These are phyloP conservation scores for Globisporangium nagaii DNA, from an alignment of 352 stramenopile genomes.

Conservation along the genomic window DNA sequence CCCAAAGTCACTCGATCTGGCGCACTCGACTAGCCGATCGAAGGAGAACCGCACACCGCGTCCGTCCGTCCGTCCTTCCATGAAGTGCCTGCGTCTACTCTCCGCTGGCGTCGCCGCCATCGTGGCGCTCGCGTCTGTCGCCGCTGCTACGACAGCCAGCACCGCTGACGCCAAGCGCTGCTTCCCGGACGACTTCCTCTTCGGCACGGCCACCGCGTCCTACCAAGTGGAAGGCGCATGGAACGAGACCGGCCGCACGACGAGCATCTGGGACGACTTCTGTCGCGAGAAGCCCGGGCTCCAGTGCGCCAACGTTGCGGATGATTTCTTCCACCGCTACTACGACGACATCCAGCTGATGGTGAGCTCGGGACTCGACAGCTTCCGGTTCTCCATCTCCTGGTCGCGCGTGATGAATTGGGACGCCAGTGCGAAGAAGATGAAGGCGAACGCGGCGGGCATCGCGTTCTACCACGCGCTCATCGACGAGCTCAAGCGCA, in stretches of 20 bases:
- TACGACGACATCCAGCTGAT: conserved; percentile 92
- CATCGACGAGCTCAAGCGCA: conserved; percentile 68
- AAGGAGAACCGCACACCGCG: too few relatives aligned
- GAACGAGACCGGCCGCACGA: conserved; percentile 70
- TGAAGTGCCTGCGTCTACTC: too few relatives aligned
- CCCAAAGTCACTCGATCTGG: too few relatives aligned
- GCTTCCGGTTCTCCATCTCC: conserved; percentile 88
- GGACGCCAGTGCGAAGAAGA: conserved; percentile 32
- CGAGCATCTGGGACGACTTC: conserved; percentile 93
- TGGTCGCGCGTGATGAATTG: conserved; percentile 89
- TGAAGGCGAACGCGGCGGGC: conserved; percentile 65
- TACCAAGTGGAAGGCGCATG: conserved; percentile 93
- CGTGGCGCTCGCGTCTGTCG: too few relatives aligned
- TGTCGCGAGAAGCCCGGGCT: conserved; percentile 47
- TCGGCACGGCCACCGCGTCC: conserved; percentile 83
- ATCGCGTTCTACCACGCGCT: conserved; percentile 89
- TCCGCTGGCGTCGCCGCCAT: too few relatives aligned
- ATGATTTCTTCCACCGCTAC: conserved; percentile 92
- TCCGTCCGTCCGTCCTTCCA: too few relatives aligned
- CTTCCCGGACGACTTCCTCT: conserved; percentile 77
- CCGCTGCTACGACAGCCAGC: not conserved
- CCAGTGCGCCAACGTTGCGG: conserved; percentile 88
- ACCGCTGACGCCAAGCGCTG: conserved; percentile 21
- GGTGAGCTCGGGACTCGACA: conserved; percentile 84
- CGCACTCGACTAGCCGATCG: too few relatives aligned